Evolutionary conservation across 2,329 filamentous ascomycete genomes (phyloP).

Genomic region (Colletotrichum abscissum): DNA sequence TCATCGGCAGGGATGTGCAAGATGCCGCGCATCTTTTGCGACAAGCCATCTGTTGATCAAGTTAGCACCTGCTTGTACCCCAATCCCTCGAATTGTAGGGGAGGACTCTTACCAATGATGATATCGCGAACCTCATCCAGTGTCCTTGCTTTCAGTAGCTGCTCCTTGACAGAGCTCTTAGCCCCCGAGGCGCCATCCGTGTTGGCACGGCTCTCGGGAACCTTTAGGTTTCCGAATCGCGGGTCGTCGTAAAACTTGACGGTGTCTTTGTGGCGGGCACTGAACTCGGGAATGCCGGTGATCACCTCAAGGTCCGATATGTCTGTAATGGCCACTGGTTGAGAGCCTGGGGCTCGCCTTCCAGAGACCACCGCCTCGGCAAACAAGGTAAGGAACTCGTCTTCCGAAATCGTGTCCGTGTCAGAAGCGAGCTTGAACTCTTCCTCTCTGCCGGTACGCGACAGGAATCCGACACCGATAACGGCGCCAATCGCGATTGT

Average conservation of each 20-base stretch:
- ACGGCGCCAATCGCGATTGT: constrained; percentile 51
- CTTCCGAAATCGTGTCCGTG: constrained; percentile 35
- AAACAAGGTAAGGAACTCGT: constrained; percentile 54
- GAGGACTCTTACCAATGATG: constrained; percentile 1
- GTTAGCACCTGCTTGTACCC: not conserved
- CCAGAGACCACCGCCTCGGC: constrained; percentile 54
- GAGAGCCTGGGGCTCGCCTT: constrained; percentile 26
- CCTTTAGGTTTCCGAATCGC: constrained; percentile 12
- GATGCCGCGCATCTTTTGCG: constrained; percentile 10
- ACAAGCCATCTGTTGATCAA: not conserved
- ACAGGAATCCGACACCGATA: constrained; percentile 54
- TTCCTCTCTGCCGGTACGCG: constrained; percentile 25
- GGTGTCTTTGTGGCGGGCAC: not conserved
- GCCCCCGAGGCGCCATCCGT: not conserved
- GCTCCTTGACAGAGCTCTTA: constrained; percentile 2
- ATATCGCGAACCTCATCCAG: constrained; percentile 1
- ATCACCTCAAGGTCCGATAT: not conserved
- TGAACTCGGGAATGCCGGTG: constrained; percentile 11
- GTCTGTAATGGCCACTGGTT: not conserved
- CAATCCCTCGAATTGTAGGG: not conserved
- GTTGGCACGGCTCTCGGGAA: not conserved
- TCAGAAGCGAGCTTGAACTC: constrained; percentile 23
- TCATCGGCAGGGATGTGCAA: constrained; percentile 10
- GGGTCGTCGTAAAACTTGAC: constrained; percentile 18
- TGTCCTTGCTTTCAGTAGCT: not conserved